Percentiles rank a stretch among this genome's conserved stretches.
Evolutionary conservation across 2,329 filamentous ascomycete genomes (phyloP).

Genomic region (Cyclaneusma minus): DNA sequence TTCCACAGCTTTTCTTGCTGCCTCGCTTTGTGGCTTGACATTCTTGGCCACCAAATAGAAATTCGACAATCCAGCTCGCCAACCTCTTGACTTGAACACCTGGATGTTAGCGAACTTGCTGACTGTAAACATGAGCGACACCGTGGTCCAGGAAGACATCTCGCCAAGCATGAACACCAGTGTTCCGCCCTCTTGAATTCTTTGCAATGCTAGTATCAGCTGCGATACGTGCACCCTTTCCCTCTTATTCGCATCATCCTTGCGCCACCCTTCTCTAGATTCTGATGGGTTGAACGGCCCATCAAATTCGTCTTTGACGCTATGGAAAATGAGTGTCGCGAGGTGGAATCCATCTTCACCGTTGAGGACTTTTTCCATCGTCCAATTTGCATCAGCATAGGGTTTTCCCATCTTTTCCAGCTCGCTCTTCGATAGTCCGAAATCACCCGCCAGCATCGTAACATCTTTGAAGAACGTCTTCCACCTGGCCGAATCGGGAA

Average conservation of each 20-base stretch:
- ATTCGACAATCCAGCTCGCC: conserved; percentile 9
- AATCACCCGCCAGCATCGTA: conserved; percentile 10
- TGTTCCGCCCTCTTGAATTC: conserved; percentile 8
- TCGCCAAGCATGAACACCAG: conserved; percentile 13
- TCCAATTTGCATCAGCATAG: too few species aligned
- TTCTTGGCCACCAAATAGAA: conserved; percentile 15
- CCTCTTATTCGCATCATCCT: conserved; percentile 7
- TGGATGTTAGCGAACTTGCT: conserved; percentile 10
- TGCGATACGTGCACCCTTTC: conserved; percentile 9
- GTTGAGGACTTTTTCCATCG: too few species aligned
- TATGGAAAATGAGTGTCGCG: too few species aligned
- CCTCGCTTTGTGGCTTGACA: conserved; percentile 5
- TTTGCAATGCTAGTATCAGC: conserved; percentile 12
- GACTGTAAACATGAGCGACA: conserved; percentile 10
- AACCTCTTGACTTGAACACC: conserved; percentile 11
- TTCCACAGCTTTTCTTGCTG: conserved; percentile 6
- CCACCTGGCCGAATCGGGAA: conserved; percentile 7
- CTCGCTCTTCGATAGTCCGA: conserved; percentile 3
- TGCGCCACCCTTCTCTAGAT: conserved; percentile 6
- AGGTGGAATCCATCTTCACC: too few species aligned
- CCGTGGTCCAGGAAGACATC: conserved; percentile 9
- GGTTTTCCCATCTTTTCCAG: conserved; percentile 6
- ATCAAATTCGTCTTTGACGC: conserved; percentile 7
- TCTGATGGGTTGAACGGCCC: conserved; percentile 7
- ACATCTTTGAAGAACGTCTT: conserved; percentile 7